These are phyloP conservation scores for Tephrocybe sp. DNA, from an alignment of 768 basidiomycete genomes.

Conservation along the genomic window DNA sequence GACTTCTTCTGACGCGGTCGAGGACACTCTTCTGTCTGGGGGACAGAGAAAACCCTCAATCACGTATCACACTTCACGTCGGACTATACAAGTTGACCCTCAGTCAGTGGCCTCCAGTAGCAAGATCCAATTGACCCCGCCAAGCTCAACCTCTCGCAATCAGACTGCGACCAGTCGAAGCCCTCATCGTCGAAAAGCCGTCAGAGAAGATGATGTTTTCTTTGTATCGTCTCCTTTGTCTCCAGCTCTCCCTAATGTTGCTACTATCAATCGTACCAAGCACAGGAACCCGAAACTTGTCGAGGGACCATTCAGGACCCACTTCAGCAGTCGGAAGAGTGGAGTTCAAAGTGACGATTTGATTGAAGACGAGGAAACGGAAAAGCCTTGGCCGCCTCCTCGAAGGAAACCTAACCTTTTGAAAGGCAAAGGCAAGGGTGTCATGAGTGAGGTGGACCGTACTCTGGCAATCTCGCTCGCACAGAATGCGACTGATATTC, in stretches of 20 bases:
- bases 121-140: slow-evolving; percentile 10
- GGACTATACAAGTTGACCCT: background rate
- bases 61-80: background rate
- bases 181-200: slow-evolving; percentile 4
- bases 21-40: background rate
- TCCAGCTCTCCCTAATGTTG: slow-evolving; percentile 1
- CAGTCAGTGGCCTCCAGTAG: slow-evolving; percentile 17
- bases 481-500: no score
- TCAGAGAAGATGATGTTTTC: slow-evolving; percentile 15
- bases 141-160: background rate
- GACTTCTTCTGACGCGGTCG: background rate
- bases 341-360: slow-evolving; percentile 6
- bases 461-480: background rate
- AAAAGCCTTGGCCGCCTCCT: slow-evolving; percentile 25
- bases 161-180: background rate
- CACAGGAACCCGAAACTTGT: slow-evolving; percentile 17
- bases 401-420: slow-evolving; percentile 8
- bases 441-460: background rate
- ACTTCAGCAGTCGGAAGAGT: slow-evolving; percentile 16
- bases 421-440: slow-evolving; percentile 10
- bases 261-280: background rate
- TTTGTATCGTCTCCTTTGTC: slow-evolving; percentile 9
- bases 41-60: background rate
- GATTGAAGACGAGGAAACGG: slow-evolving; percentile 17
- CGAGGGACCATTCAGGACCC: slow-evolving; percentile 31